phyloP scores from a whole-genome alignment of 2,329 filamentous ascomycete species.

The Penicillium janthinellum region DNA sequence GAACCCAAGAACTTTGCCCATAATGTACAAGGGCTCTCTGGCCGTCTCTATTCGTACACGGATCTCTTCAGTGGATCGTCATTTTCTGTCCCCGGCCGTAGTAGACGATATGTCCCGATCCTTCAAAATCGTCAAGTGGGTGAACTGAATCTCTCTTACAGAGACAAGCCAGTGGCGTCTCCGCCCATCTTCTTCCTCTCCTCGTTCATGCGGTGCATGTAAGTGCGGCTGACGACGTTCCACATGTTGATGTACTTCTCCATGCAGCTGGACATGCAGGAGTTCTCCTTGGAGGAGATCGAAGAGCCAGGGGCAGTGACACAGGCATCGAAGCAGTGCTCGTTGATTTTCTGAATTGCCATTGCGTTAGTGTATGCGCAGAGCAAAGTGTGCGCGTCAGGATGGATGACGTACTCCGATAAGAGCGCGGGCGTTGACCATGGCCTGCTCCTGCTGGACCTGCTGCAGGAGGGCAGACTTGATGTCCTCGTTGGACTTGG shows the following conservation, averaged over 20 bases:
- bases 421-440: conserved; percentile 68
- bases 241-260: conserved; percentile 82
- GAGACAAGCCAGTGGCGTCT: conserved; percentile 23
- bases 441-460: conserved; percentile 64
- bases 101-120: background rate
- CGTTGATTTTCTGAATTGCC: conserved; percentile 68
- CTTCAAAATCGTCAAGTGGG: background rate
- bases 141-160: background rate
- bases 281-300: conserved; percentile 67
- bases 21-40: conserved; percentile 29
- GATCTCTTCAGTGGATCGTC: conserved; percentile 13
- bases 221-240: conserved; percentile 72
- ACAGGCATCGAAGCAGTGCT: conserved; percentile 79
- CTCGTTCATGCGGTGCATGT: conserved; percentile 60
- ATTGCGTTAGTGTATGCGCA: background rate
- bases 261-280: conserved; percentile 75
- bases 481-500: conserved; percentile 36
- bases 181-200: conserved; percentile 57
- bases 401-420: conserved; percentile 62
- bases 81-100: background rate
- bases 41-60: conserved; percentile 29
- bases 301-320: conserved; percentile 67
- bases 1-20: conserved; percentile 19
- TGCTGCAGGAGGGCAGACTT: conserved; percentile 64
- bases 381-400: background rate